Evolutionary conservation across 805 yeast genomes (phyloP), one percentile per base, ranked within the genome.

Genomic region (Metschnikowia reukaufii): DNA sequence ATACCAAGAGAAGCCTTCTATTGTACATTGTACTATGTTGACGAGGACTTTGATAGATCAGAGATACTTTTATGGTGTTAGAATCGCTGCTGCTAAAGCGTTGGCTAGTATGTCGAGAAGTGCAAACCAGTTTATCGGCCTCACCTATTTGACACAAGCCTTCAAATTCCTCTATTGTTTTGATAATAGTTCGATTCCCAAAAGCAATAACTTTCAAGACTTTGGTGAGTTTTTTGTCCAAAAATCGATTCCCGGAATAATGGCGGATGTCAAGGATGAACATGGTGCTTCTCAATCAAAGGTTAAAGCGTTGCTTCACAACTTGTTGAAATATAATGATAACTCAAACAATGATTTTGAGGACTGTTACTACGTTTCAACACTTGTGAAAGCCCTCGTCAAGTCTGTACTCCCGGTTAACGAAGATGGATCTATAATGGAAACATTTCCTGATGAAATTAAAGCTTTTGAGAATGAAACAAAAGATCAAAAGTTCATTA

Each of bases 31-130:
- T 6, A 82, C 96, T 0, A 78, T 87, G 17, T 68, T 94, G 36
- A 69, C 88, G 2, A 72, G 97, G 44, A 91, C 98, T 0, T 64
- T 88, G 4, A 74, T 91, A 79, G 99, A 94, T 62, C 60, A 74
- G 5, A 72, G 97, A 33, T 94, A 94, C 61, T 92, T 82, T 60
- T 90, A 88, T 64, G 97, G 97, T 3, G 82, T 94, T 0, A 73
- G 99, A 48, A 76, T 82, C 15, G 95, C 88, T 47, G 97, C 99
- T 1, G 95, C 96, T 0, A 64, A 69, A 38, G 94, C 94, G 0
- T 70, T 94, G 36, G 84, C 91, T 0, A 74, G 66, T n/a, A 73
- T 82, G 43, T 84, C 96, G 0, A 79, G 70, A 19, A 78, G 77
- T 30, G 80, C 78, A 10, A 73, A 80, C 34, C 75, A 76, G n/a